These are phyloP conservation scores for Pseudoscleropodium purum DNA, from an alignment of 225 moss, liverwort and hornwort genomes.

Conservation along the genomic window DNA sequence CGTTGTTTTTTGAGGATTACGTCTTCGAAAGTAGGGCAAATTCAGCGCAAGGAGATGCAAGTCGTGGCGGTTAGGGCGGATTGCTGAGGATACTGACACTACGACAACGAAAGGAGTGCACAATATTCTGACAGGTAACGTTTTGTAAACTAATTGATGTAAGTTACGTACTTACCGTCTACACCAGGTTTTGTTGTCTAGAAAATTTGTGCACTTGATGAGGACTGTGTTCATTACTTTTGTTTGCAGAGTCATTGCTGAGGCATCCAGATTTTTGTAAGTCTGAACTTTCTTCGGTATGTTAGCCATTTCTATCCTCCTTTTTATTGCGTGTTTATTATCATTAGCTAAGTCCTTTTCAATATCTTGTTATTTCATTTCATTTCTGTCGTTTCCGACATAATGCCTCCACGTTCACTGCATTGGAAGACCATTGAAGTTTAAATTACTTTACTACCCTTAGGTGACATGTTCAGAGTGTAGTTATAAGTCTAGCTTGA, in stretches of 20 bases:
- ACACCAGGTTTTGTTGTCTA: neutral
- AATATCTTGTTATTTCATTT: neutral
- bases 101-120: slow-evolving; percentile 41
- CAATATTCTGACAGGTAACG: slow-evolving; percentile 32
- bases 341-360: neutral
- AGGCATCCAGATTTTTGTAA: slow-evolving; percentile 53
- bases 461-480: too few relatives aligned
- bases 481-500: too few relatives aligned
- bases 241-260: slow-evolving; percentile 41
- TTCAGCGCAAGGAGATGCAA: neutral
- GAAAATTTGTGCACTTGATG: neutral
- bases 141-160: neutral
- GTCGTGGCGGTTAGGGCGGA: neutral
- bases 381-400: neutral
- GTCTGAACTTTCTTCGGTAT: slow-evolving; percentile 42
- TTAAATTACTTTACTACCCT: too few relatives aligned
- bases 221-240: neutral
- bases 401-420: too few relatives aligned
- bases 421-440: too few relatives aligned
- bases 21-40: neutral
- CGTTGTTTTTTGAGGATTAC: neutral
- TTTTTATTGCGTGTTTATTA: neutral
- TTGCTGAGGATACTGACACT: slow-evolving; percentile 47
- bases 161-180: neutral
- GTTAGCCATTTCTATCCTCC: neutral